phyloP scores from a whole-genome alignment of 2,329 filamentous ascomycete genomes.

The Fusarium haematococcum region DNA sequence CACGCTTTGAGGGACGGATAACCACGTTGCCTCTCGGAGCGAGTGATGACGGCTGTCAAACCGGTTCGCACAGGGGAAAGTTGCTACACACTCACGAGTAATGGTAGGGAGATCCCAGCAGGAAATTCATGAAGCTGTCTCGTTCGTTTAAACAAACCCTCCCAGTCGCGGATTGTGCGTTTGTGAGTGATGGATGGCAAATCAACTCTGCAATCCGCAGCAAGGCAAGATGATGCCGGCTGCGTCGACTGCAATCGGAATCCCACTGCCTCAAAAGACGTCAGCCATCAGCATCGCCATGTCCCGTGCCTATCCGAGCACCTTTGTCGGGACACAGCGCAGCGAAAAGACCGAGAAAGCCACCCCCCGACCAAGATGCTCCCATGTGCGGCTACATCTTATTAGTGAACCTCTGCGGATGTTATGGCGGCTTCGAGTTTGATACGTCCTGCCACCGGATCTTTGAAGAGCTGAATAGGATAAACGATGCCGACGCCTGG shows the following conservation, averaged over 20 bases:
- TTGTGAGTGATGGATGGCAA: constrained; percentile 8
- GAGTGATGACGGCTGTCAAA: constrained; percentile 38
- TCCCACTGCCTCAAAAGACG: background rate
- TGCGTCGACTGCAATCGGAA: constrained; percentile 14
- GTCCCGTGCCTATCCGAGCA: constrained; percentile 11
- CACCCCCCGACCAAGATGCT: constrained; percentile 2
- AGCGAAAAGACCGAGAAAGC: constrained; percentile 17
- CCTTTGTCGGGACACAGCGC: constrained; percentile 17
- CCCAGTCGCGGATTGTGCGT: background rate
- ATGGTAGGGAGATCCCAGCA: background rate
- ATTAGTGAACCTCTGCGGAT: constrained; percentile 44
- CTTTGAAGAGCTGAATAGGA: constrained; percentile 43
- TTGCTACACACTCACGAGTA: constrained; percentile 30
- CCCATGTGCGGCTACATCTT: constrained; percentile 48
- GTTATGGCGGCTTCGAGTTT: constrained; percentile 39
- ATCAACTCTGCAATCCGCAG: background rate
- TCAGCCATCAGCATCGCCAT: constrained; percentile 19
- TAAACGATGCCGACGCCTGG: constrained; percentile 45
- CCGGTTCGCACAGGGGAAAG: constrained; percentile 14
- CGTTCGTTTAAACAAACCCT: constrained; percentile 10
- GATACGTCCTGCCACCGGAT: constrained; percentile 40
- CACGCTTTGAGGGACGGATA: constrained; percentile 28
- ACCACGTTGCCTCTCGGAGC: constrained; percentile 38
- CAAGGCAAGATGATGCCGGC: constrained; percentile 10
- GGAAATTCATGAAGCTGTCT: background rate